Evolutionary conservation across 192 early-diverging fungal genomes (phyloP).

Genomic region (Dissophora globulifera): DNA sequence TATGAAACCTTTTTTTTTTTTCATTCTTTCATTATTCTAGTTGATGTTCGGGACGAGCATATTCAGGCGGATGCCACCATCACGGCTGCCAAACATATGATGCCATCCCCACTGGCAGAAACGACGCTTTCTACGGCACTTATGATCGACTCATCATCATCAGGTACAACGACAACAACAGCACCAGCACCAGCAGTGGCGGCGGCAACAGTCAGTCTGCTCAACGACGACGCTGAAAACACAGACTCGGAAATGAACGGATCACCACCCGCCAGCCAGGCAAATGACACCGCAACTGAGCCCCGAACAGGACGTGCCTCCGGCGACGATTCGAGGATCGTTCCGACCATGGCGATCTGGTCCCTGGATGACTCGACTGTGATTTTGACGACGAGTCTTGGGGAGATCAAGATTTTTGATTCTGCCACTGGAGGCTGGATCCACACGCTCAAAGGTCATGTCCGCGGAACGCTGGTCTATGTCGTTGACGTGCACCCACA

Average conservation of each 20-base stretch:
- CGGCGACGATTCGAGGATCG: slow-evolving; percentile 32
- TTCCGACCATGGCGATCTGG: slow-evolving; percentile 73
- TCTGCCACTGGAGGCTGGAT: slow-evolving; percentile 68
- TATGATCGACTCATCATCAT: neutral
- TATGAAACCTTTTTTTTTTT: too few species aligned
- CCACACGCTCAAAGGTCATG: slow-evolving; percentile 65
- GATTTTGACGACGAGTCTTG: slow-evolving; percentile 74
- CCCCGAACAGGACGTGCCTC: neutral
- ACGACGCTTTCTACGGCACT: slow-evolving; percentile 22
- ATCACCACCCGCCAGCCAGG: slow-evolving; percentile 14
- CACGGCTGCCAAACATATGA: slow-evolving; percentile 47
- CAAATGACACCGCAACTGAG: neutral
- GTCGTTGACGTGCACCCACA: slow-evolving; percentile 80
- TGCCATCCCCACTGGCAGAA: slow-evolving; percentile 28
- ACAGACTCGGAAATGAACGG: slow-evolving; percentile 48
- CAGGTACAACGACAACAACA: too few species aligned
- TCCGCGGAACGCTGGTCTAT: slow-evolving; percentile 67
- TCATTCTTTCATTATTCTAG: slow-evolving; percentile 6
- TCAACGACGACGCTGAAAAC: slow-evolving; percentile 21
- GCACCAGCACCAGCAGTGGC: too few species aligned
- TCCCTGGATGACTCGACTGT: slow-evolving; percentile 72
- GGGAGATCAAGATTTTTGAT: slow-evolving; percentile 75
- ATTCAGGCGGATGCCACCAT: slow-evolving; percentile 49
- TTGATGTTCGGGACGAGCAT: slow-evolving; percentile 50
- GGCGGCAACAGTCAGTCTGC: slow-evolving; percentile 3